phyloP scores from a whole-genome alignment of 2,329 filamentous ascomycete species.

The Venturia aucupariae region DNA sequence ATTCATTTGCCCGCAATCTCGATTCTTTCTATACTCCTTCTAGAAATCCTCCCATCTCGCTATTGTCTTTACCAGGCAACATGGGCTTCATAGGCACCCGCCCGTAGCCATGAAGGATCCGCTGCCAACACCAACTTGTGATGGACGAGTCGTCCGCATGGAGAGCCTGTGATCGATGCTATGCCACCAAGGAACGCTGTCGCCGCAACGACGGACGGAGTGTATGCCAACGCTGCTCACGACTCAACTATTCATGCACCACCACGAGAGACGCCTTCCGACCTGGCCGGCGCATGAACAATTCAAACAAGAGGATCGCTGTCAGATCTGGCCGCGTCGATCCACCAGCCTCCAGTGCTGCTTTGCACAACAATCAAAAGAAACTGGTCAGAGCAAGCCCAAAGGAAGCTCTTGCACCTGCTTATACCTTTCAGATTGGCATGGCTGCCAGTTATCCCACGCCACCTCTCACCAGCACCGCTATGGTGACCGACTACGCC shows the following conservation, averaged over 20 bases:
- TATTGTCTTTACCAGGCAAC: background rate
- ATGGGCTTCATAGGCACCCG: background rate
- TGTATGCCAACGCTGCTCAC: background rate
- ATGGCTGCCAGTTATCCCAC: background rate
- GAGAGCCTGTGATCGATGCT: slow-evolving; percentile 7
- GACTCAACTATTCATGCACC: background rate
- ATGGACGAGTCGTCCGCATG: background rate
- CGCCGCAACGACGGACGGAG: background rate
- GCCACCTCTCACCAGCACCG: background rate
- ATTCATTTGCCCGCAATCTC: slow-evolving; percentile 7
- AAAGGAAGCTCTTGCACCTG: background rate
- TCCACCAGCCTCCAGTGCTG: background rate
- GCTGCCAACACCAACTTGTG: background rate
- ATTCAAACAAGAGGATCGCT: background rate
- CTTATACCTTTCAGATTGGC: background rate
- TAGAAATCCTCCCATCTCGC: no score
- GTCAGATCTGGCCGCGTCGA: background rate
- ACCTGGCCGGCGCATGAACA: slow-evolving; percentile 2
- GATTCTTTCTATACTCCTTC: no score
- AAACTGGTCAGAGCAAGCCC: background rate
- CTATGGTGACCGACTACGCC: background rate
- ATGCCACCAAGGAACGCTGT: slow-evolving; percentile 1
- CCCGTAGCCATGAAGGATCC: background rate
- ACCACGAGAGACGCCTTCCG: slow-evolving; percentile 3
- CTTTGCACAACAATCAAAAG: background rate